Evolutionary conservation across 495 filamentous ascomycete species (phyloP).

Genomic region (Lophiotrema nucula): DNA sequence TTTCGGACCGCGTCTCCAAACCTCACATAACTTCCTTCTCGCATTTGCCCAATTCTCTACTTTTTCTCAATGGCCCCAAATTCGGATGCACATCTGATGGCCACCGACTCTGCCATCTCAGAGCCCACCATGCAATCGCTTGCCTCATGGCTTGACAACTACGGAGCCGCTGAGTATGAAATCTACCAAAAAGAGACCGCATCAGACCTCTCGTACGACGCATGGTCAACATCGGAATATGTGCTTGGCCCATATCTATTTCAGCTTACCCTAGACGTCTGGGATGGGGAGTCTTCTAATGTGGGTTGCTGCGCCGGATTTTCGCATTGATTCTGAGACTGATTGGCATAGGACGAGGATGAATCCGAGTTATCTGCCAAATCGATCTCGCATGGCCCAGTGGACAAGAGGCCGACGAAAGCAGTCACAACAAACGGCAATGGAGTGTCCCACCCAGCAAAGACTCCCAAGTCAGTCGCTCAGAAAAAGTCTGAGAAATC

Average conservation of each 20-base stretch:
- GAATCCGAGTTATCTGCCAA: slow-evolving; percentile 4
- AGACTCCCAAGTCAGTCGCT: not conserved
- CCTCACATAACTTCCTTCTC: not conserved
- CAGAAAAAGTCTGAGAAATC: slow-evolving; percentile 1
- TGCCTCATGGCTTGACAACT: slow-evolving; percentile 8
- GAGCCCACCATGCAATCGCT: slow-evolving; percentile 1
- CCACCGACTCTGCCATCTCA: not conserved
- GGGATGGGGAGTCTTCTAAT: slow-evolving; percentile 14
- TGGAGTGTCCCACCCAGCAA: not conserved
- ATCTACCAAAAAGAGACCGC: slow-evolving; percentile 11
- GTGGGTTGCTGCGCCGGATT: slow-evolving; percentile 4
- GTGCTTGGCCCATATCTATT: slow-evolving; percentile 19
- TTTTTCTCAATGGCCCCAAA: slow-evolving; percentile 9
- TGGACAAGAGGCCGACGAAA: slow-evolving; percentile 1
- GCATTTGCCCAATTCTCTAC: not conserved
- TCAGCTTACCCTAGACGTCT: slow-evolving; percentile 16
- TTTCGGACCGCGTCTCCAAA: too few relatives aligned
- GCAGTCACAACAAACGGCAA: slow-evolving; percentile 20
- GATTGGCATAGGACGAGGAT: slow-evolving; percentile 5
- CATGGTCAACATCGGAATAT: slow-evolving; percentile 20
- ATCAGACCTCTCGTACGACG: slow-evolving; percentile 16
- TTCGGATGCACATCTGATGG: not conserved
- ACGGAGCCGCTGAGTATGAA: slow-evolving; percentile 17
- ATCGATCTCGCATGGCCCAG: not conserved
- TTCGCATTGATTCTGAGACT: not conserved